phyloP scores from a whole-genome alignment of 1,284 basidiomycete genomes.

The Stygiomarasmius scandens region DNA sequence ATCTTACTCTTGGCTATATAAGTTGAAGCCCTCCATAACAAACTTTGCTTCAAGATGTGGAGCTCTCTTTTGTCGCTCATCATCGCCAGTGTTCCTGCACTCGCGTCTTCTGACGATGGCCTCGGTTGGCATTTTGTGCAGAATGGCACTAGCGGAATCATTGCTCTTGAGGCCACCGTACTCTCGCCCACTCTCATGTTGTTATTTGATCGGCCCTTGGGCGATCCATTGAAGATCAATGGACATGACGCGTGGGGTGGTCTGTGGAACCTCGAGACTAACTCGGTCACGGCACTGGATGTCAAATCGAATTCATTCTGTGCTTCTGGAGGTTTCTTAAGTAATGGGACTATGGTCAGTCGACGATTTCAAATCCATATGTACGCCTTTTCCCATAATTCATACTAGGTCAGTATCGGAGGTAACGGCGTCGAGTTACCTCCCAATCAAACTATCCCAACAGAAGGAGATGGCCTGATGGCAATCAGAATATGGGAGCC shows the following conservation, averaged over 20 bases:
- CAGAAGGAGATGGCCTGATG: conserved; percentile 33
- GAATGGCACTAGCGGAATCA: conserved; percentile 45
- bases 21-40: too few relatives aligned
- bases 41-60: too few relatives aligned
- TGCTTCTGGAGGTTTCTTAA: conserved; percentile 49
- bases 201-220: conserved; percentile 48
- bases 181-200: conserved; percentile 47
- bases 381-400: too few relatives aligned
- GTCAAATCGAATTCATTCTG: conserved; percentile 56
- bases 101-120: conserved; percentile 5
- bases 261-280: conserved; percentile 46
- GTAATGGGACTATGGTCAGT: conserved; percentile 50
- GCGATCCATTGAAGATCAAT: conserved; percentile 47
- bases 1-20: too few relatives aligned
- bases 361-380: too few relatives aligned
- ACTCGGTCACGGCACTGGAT: conserved; percentile 41
- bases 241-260: conserved; percentile 48
- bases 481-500: conserved; percentile 44
- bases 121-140: conserved; percentile 37
- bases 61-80: too few relatives aligned
- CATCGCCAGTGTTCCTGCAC: too few relatives aligned
- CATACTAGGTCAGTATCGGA: too few relatives aligned
- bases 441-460: conserved; percentile 4
- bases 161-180: conserved; percentile 51
- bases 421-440: too few relatives aligned